Base-by-base conservation (phyloP, 768 basidiomycete species). In the Lyophyllum semitale region DNA sequence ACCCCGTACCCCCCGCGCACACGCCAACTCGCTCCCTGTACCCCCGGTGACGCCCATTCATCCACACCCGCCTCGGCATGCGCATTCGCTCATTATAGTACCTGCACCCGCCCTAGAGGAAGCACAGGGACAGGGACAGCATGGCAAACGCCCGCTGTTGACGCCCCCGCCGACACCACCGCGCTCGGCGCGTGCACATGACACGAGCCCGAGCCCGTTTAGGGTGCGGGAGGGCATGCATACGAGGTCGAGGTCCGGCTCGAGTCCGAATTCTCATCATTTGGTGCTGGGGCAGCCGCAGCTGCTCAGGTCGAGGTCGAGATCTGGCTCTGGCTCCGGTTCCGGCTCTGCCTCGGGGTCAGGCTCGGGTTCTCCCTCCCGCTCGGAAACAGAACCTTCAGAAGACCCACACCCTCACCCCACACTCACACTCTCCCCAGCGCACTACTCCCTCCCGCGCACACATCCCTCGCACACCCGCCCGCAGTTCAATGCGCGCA, bases 401-500 rank as follows among this genome's bases (percentile, higher is more conserved):
- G 38, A 58, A 57, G 11, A 29, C 22, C 9, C 37, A 55, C 20
- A 52, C 52, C 13, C 45, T 45, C 30, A 32, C 47, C 4, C 33
- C 42, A 7, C 43, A 48, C 20, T 45, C 55, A 22, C 11, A 20
- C 32, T 30, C 42, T n/a, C 50, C 29, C 47, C 44, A 22, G 22
- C 55, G 22, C 41, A 33, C 38, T 17, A 33, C 50, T 18, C 25
- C 40, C 26, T 30, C 25, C 37, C 22, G 20, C 30, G 29, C 37
- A 13, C 15, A n/a, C 55, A 2, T 29, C 46, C 25, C 30, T 37
- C 44, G 12, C 32, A 18, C 37, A 8, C 53, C 43, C 32, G 1
- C 9, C 46, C 30, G 45, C 59, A 73, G 3, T 89, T 89, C 74
- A 84, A 89, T 62, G 84, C 81, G 11, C 79, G 82, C 37, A 78